Base-by-base conservation (phyloP, 176 grass and related monocot genomes). In the Melocanna baccifera region DNA sequence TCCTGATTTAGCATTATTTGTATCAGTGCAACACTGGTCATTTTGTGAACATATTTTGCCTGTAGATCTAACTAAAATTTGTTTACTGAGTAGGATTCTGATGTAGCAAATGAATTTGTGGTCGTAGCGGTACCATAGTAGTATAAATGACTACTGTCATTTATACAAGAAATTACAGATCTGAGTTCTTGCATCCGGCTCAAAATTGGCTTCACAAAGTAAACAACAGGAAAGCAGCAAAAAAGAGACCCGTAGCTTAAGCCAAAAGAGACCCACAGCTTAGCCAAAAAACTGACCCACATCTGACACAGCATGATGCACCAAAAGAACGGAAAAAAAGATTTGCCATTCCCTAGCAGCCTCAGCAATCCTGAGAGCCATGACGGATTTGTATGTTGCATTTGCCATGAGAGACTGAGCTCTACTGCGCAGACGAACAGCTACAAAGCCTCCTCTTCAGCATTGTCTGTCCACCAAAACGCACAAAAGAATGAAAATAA, bases 331-430 rank as follows among this genome's bases (percentile, higher is more conserved):
- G 43, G 37, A 65, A 50, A 26, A 3, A 70, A 43, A 63, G 30
- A 64, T 42, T 20, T 36, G 26, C 67, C 45, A 79, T 73, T 68
- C 57, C 41, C 30, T 62, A 16, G 88, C 58, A 37, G 81, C 85
- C 70, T 92, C 91, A 19, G 87, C 91, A 75, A 90, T 87, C 70
- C 76, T 85, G 5, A 90, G 77, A 39, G 85, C 81, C 87, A 92
- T 90, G 40, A 92, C 12, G 15, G 91, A 90, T 61, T 87, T 92
- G 81, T 92, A 92, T 36, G 73, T 57, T 3, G 91, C 91, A 46
- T 90, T 89, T 32, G 56, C 50, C 85, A 92, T 92, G 15, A 92
- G 85, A 30, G 69, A 67, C 69, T 92, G 91, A 61, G 91, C 91
- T 85, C 85, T 92, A 26, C 18, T 78, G 55, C 91, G 84, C n/a